A percentile compares a stretch with the other conserved stretches of the same genome.
These are phyloP conservation scores for Tetraselmis chui DNA, from an alignment of 139 green algal genomes.

Conservation along the genomic window DNA sequence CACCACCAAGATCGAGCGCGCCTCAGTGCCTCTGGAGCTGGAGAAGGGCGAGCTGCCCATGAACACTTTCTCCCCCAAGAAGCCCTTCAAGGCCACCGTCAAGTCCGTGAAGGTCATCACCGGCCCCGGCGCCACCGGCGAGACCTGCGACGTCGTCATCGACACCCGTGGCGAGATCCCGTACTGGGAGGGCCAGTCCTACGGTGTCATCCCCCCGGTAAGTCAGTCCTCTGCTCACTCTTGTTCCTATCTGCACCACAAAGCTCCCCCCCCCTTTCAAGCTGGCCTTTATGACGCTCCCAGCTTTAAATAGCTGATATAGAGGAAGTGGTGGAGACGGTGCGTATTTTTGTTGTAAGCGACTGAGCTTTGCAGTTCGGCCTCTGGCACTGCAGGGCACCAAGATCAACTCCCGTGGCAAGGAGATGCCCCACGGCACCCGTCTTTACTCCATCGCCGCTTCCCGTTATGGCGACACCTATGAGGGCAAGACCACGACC, in stretches of 20 bases:
- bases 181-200: slow-evolving; percentile 97
- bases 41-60: slow-evolving; percentile 75
- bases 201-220: slow-evolving; percentile 94
- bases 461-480: slow-evolving; percentile 91
- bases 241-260: no score
- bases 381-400: slow-evolving; percentile 76
- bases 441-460: slow-evolving; percentile 98
- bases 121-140: slow-evolving; percentile 77
- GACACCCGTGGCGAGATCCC: slow-evolving; percentile 90
- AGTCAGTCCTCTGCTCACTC: no score
- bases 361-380: no score
- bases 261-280: not conserved
- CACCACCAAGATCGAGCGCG: slow-evolving; percentile 15
- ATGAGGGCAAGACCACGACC: slow-evolving; percentile 89
- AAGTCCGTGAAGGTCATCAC: slow-evolving; percentile 90
- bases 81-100: slow-evolving; percentile 81
- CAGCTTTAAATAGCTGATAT: no score
- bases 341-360: not conserved
- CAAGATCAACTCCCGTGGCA: slow-evolving; percentile 91
- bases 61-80: slow-evolving; percentile 90
- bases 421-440: slow-evolving; percentile 91
- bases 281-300: not conserved
- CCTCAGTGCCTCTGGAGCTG: slow-evolving; percentile 54
- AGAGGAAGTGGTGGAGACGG: no score
- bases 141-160: slow-evolving; percentile 97